Evolutionary conservation across 352 stramenopile species (phyloP), one percentile per base, ranked within the genome.

Genomic region (Phytopythium cucurbitacearum): DNA sequence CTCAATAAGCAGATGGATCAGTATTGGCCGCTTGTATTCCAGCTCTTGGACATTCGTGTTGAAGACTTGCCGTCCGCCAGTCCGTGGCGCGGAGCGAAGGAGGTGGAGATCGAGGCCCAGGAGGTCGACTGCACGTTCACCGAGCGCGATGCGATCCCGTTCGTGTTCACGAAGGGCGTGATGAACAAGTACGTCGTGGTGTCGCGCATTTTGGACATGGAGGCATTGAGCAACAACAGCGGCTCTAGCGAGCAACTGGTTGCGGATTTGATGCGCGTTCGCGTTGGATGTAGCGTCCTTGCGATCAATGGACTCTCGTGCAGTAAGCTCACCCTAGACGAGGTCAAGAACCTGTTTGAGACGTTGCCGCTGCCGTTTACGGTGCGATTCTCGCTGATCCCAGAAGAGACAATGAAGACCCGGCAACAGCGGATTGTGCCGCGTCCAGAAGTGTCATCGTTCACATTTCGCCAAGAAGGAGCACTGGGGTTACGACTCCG

Each of bases 1-100:
- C 61, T 94, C 39, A 94, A 94, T 57, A 66, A 76, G 16, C 79
- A 92, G 51, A 90, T 92, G 71, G 81, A 92, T 52, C 79, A 89
- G 48, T 94, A 91, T 60, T 94, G 84, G 84, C 78, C 84, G 7
- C 59, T 91, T 38, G 72, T 94, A 16, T 89, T 94, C 40, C 79
- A 94, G 55, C 52, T 94, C 0, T 60, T 94, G 0, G 73, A 92
- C 46, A 88, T 94, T 36, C 76, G 69, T 3, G 77, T 94, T 4
- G 80, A 92, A 35, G 76, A 94, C 54, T 59, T 94, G 34, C 84
- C 81, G 15, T 65, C 66, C 4, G 84, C 84, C 21, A 94, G 81
- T 55, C 68, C 80, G 3, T 94, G 84, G 84, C 79, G 84, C 13
- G 84, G 84, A 4, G 80, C 84, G 1, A 89, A 87, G 50, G 78